phyloP scores from a whole-genome alignment of 331 rosid species.

The Rhamnella rubrinervis region DNA sequence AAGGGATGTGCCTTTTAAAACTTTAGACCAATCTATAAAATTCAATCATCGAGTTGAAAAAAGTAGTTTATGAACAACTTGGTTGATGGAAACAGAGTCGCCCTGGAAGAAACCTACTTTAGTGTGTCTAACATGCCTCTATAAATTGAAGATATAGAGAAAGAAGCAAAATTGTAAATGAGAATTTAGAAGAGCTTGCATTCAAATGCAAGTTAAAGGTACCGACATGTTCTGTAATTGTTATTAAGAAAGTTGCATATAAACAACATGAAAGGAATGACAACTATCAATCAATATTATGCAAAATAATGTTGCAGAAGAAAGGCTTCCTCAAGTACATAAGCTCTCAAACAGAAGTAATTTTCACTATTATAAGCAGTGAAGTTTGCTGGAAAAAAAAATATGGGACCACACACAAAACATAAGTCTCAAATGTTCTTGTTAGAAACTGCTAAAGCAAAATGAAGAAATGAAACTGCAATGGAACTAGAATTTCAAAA shows the following conservation, averaged over 20 bases:
- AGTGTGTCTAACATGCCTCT: too few relatives aligned
- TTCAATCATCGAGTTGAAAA: too few relatives aligned
- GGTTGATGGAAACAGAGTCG: too few relatives aligned
- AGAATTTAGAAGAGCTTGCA: too few relatives aligned
- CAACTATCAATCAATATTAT: not conserved
- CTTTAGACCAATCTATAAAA: too few relatives aligned
- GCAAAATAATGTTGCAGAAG: not conserved
- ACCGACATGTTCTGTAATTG: not conserved
- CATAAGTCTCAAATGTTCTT: not conserved
- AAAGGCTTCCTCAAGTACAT: not conserved
- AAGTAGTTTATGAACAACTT: too few relatives aligned
- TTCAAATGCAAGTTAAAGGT: too few relatives aligned
- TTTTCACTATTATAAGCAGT: not conserved
- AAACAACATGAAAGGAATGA: not conserved
- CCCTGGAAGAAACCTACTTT: too few relatives aligned
- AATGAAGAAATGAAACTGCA: not conserved
- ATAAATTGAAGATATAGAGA: too few relatives aligned
- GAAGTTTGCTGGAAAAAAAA: not conserved
- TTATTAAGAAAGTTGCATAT: not conserved
- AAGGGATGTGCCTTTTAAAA: too few relatives aligned
- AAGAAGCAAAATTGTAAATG: too few relatives aligned
- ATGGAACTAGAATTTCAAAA: not conserved
- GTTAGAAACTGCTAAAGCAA: not conserved
- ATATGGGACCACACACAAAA: too few relatives aligned
- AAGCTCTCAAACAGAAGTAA: not conserved